Evolutionary conservation across 306 rosid genomes (phyloP), one percentile per base, ranked within the genome.

Genomic region (Trifolium repens): DNA sequence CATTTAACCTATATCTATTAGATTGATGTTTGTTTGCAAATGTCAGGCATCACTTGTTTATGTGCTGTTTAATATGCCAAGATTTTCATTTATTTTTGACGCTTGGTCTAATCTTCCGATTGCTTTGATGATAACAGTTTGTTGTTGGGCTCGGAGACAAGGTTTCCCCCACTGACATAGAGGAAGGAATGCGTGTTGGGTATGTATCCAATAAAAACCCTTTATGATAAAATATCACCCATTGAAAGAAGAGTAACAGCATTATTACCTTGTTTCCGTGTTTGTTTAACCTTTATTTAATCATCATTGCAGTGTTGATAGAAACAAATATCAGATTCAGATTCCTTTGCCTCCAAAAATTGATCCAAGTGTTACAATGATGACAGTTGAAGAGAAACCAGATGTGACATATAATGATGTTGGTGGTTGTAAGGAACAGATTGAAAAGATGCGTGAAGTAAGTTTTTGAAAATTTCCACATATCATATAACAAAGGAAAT

Each of bases 171-270:
- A 96, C 99, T 12, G 99, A 96, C 79, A 96, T 96, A 58, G 99
- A 96, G 82, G 99, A 96, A 83, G 99, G 99, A 68, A 96, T 96
- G 99, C 98, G 99, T 57, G 99, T 96, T 57, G 99, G 99, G 99
- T 94, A 89, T 70, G 94, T 81, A 47, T 52, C 71, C 37, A n/a
- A 78, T 27, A 60, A 42, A 63, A 9, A 19, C 55, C 63, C 30
- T 55, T 19, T 27, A 52, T 75, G 27, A 78, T 55, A 22, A 61
- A 30, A 26, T 70, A 52, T 71, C 15, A 32, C 17, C 5, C 49
- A 44, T 6, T 19, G n/a, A 22, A 67, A 69, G 24, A 68, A 53
- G 76, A 43, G 70, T 27, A 35, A 67, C 57, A 49, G 2, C 60
- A 15, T 71, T 7, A 9, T 30, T 24, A 52, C 16, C 22, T 8